Evolutionary conservation across 495 filamentous ascomycete species (phyloP), one percentile per base, ranked within the genome.

Genomic region (Tuber magnatum): DNA sequence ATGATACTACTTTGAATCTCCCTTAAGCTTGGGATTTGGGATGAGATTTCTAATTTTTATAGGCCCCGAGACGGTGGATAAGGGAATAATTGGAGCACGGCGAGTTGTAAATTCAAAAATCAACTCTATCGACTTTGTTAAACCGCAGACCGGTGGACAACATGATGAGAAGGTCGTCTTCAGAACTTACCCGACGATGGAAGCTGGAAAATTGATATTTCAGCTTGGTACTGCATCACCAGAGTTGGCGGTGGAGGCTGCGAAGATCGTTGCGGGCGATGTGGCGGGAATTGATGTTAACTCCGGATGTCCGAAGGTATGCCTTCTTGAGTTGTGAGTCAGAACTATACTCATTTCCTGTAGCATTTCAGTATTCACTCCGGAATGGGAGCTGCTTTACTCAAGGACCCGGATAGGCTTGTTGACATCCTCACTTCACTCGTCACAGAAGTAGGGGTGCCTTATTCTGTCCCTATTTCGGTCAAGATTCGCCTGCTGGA

Each of bases 251-350:
- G 93, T 98, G 0, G 86, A 90, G 80, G 94, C 94, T 1, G 93
- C 93, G 1, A 88, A 89, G 75, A 81, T 97, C 9, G 91, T 99
- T 16, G 96, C 93, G 0, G 86, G 84, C 7, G 92, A 98, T 84
- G 94, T 98, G 0, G 90, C 90, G 0, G 95, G 96, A 56, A 97
- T 99, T 75, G 95, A 98, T 83, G 91, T 99, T 73, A 99, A 99
- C 85, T 92, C 94, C 8, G 95, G 95, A 8, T 99, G 95, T 83
- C 95, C 95, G 0, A 99, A 98, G 72, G 77, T 81, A 77, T 69
- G 65, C 41, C 9, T 28, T 38, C 69, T 24, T 44, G 20, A 38
- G 3, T 65, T 44, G 61, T 28, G 43, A 76, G 43, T 61, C 20
- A 35, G 35, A 35, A 28, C 16, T 39, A 65, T 75, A 44, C 72